Conservation (phyloP, 441 rosid genomes). For the Erodium texanum region DNA sequence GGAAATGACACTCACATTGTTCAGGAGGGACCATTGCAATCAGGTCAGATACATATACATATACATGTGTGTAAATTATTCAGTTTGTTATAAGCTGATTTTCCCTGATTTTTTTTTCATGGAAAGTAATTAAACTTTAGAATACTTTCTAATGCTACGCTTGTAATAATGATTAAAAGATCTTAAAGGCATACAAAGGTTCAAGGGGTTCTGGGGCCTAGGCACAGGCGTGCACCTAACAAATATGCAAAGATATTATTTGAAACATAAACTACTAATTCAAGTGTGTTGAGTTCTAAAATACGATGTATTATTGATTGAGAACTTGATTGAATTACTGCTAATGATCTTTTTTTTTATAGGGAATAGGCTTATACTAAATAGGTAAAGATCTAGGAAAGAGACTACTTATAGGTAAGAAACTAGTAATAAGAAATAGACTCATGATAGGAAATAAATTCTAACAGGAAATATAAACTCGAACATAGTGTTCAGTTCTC, state of each 20-base stretch:
- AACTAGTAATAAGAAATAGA: too few relatives aligned
- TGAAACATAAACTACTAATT: not conserved
- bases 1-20: not conserved
- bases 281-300: too few relatives aligned
- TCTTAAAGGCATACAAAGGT: not conserved
- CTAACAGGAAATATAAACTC: too few relatives aligned
- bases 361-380: too few relatives aligned
- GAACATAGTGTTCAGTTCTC: not conserved
- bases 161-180: not conserved
- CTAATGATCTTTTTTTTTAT: too few relatives aligned
- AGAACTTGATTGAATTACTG: too few relatives aligned
- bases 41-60: constrained; percentile 3
- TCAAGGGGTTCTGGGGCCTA: not conserved
- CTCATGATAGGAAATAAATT: too few relatives aligned
- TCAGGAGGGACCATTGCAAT: not conserved
- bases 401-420: too few relatives aligned
- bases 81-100: not conserved
- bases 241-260: not conserved
- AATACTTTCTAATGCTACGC: not conserved
- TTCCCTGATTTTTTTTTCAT: not conserved
- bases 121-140: not conserved
- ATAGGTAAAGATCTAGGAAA: too few relatives aligned
- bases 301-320: too few relatives aligned
- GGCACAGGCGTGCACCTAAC: not conserved
- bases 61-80: not conserved